phyloP scores from a whole-genome alignment of 2,329 filamentous ascomycete species.

The Pestalotiopsis fici region DNA sequence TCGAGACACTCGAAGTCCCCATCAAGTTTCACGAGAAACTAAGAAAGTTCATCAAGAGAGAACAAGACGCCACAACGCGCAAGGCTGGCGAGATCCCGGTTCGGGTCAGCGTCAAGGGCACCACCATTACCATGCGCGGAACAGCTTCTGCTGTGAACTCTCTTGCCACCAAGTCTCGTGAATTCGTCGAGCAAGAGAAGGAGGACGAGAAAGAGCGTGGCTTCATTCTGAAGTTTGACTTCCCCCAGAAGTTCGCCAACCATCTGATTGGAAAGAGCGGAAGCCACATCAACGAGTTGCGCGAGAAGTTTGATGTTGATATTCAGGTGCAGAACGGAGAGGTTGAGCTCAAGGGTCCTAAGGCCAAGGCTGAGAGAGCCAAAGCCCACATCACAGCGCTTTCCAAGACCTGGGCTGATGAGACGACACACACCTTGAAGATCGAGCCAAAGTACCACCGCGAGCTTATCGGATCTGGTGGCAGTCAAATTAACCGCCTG shows the following conservation, averaged over 20 bases:
- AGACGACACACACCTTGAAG: conserved; percentile 83
- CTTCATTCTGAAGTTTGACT: conserved; percentile 84
- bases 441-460: conserved; percentile 93
- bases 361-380: conserved; percentile 88
- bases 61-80: conserved; percentile 54
- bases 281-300: conserved; percentile 65
- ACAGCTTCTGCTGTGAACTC: conserved; percentile 72
- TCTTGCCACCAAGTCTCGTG: conserved; percentile 70
- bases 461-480: conserved; percentile 87
- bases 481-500: conserved; percentile 85
- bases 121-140: conserved; percentile 73
- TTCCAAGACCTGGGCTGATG: conserved; percentile 84
- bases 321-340: conserved; percentile 93
- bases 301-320: conserved; percentile 68
- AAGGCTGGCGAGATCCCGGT: conserved; percentile 60
- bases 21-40: conserved; percentile 66
- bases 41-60: conserved; percentile 63
- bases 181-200: conserved; percentile 85
- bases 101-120: conserved; percentile 59
- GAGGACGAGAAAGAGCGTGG: conserved; percentile 92
- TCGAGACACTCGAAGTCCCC: conserved; percentile 57
- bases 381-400: conserved; percentile 80
- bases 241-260: conserved; percentile 92
- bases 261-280: conserved; percentile 73
- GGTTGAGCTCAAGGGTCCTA: conserved; percentile 92